A percentile compares a stretch with the other conserved stretches of the same genome.
Evolutionary conservation across 2,329 filamentous ascomycete species (phyloP).

Genomic region (Fusarium penzigii): DNA sequence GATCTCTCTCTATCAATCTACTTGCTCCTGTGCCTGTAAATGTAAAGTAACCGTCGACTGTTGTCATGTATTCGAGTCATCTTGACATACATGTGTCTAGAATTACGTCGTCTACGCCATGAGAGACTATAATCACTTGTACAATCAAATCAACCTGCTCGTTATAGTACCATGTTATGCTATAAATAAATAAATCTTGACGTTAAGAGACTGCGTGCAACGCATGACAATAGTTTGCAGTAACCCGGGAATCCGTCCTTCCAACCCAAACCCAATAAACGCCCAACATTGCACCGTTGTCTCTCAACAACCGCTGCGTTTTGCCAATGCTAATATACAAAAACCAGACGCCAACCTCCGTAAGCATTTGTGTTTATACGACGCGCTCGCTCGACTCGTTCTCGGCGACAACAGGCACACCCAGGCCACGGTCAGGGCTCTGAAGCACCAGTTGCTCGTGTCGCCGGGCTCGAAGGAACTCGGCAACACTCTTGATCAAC

Average conservation of each 20-base stretch:
- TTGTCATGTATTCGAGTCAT: too few species aligned
- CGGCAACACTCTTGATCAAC: slow-evolving; percentile 87
- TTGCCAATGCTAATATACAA: slow-evolving; percentile 18
- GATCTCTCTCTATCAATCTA: too few species aligned
- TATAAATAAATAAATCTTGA: slow-evolving; percentile 11
- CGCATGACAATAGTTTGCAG: slow-evolving; percentile 22
- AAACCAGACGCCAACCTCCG: neutral
- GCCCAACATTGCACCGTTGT: slow-evolving; percentile 17
- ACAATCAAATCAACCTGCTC: too few species aligned
- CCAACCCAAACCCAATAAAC: slow-evolving; percentile 14
- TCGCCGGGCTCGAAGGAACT: slow-evolving; percentile 82
- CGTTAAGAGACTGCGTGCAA: slow-evolving; percentile 26
- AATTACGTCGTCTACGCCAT: too few species aligned
- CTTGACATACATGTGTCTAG: too few species aligned
- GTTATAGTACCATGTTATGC: too few species aligned
- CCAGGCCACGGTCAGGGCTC: slow-evolving; percentile 85
- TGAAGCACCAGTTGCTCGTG: slow-evolving; percentile 93
- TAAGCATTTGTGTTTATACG: slow-evolving; percentile 50
- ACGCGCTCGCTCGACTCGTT: slow-evolving; percentile 78
- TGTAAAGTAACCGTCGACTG: too few species aligned
- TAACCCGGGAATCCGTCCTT: slow-evolving; percentile 18
- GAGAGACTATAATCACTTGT: too few species aligned
- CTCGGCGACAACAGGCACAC: slow-evolving; percentile 81
- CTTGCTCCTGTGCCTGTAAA: too few species aligned
- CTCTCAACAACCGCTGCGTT: slow-evolving; percentile 19